phyloP scores from a whole-genome alignment of 352 stramenopile genomes.

The Pythium graminicola region DNA sequence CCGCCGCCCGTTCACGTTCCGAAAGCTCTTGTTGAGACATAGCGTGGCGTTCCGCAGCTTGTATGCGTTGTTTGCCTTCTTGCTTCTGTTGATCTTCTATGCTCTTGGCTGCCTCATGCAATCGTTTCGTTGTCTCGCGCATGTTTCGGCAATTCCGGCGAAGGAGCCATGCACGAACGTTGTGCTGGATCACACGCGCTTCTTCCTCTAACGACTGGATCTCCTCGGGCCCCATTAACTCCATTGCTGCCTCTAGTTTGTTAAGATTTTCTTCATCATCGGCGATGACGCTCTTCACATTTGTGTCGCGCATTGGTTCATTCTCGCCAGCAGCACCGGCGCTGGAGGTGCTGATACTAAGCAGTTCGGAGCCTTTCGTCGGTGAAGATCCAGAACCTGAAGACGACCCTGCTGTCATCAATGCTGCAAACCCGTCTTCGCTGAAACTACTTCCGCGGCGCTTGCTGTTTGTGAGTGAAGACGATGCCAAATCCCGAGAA shows the following conservation, averaged over 20 bases:
- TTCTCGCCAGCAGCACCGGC: constrained; percentile 22
- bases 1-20: constrained; percentile 62
- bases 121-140: constrained; percentile 75
- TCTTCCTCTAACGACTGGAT: constrained; percentile 81
- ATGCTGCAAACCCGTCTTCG: constrained; percentile 30
- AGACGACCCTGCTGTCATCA: constrained; percentile 14
- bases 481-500: constrained; percentile 40
- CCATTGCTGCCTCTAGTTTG: constrained; percentile 76
- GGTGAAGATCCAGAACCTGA: constrained; percentile 14
- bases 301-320: constrained; percentile 48
- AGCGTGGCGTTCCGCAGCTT: constrained; percentile 13
- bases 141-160: constrained; percentile 86
- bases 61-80: constrained; percentile 8
- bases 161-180: constrained; percentile 82
- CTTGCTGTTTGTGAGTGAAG: constrained; percentile 20
- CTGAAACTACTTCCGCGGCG: constrained; percentile 52
- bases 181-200: constrained; percentile 79
- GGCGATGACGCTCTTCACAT: constrained; percentile 80
- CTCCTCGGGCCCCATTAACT: constrained; percentile 83
- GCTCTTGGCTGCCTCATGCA: constrained; percentile 65
- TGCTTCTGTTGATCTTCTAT: constrained; percentile 53
- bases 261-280: constrained; percentile 68
- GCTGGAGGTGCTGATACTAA: background rate
- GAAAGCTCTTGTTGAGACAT: constrained; percentile 32
- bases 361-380: constrained; percentile 5